Evolutionary conservation across 768 basidiomycete genomes (phyloP).

Genomic region (Mycena maculata): DNA sequence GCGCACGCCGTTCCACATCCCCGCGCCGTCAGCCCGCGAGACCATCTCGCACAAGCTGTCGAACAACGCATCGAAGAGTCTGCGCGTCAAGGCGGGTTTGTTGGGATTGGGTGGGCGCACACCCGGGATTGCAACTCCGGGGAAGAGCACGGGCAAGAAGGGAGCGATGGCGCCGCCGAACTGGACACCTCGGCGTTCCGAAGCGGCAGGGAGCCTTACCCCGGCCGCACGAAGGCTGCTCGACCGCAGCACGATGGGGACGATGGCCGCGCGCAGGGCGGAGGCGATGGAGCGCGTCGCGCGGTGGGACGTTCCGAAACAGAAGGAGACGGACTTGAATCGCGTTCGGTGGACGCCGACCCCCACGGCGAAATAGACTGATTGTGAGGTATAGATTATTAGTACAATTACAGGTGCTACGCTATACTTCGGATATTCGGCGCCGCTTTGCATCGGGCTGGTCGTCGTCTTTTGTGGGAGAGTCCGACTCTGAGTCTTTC

Average conservation of each 20-base stretch:
- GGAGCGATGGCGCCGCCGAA: constrained; percentile 83
- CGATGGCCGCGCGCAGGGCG: constrained; percentile 69
- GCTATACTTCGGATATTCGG: constrained; percentile 55
- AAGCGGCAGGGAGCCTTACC: constrained; percentile 80
- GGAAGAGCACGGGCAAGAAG: constrained; percentile 49
- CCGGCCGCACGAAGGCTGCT: constrained; percentile 87
- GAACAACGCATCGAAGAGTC: constrained; percentile 80
- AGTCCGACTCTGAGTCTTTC: constrained; percentile 27
- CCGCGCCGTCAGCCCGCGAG: constrained; percentile 84
- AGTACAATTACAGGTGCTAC: constrained; percentile 17
- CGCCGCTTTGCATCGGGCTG: constrained; percentile 68
- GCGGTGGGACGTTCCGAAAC: constrained; percentile 64
- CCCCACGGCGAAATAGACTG: constrained; percentile 56
- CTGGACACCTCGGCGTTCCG: constrained; percentile 81
- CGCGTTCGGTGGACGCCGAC: constrained; percentile 86
- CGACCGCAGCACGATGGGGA: constrained; percentile 76
- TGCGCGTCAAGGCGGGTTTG: constrained; percentile 81
- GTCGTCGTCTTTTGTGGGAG: constrained; percentile 35
- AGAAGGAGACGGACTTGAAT: constrained; percentile 71
- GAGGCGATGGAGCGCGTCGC: constrained; percentile 73
- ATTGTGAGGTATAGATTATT: constrained; percentile 30
- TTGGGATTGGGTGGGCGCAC: constrained; percentile 56
- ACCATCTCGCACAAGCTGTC: constrained; percentile 84
- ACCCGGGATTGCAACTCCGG: constrained; percentile 52
- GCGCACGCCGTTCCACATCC: constrained; percentile 81